Evolutionary conservation across 106 monocot genomes (phyloP), one percentile per base, ranked within the genome.

Genomic region (Posidonia australis): DNA sequence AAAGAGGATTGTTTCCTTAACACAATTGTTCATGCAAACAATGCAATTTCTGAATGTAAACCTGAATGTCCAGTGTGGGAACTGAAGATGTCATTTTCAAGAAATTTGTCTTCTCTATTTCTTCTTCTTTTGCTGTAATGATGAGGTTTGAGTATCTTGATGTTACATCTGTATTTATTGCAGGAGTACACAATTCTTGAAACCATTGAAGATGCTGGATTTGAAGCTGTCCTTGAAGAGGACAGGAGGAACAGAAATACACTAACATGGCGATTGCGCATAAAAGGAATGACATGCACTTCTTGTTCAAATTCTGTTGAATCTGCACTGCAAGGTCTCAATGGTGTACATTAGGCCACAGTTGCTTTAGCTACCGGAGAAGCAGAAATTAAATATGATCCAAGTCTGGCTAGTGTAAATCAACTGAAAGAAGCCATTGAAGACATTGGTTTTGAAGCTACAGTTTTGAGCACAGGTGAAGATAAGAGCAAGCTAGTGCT

Each of bases 241-340:
- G 77, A 79, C 1, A 13, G 76, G 11, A 70, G 72, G 67, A 73
- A 87, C 70, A 71, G 46, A 43, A 70, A 70, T 22, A 59, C 58
- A 52, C 54, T 88, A 28, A 24, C 63, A 61, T 92, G 92, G 46
- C 78, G 88, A 64, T 28, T 92, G 48, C 79, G 58, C 14, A 83
- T 92, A 28, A 85, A 83, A 72, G 92, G 88, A 58, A 92, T 92
- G 92, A 79, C 92, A 41, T 88, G 92, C 60, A 83, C 83, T 54
- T 77, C 85, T 72, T 92, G 92, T 70, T 78, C 88, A 36, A 66
- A 23, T 14, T 73, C 85, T n/a, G 60, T 88, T 49, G 92, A 92
- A 76, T 88, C 80, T 77, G 74, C 77, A 71, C 52, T 92, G 67
- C 67, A 73, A 74, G 72, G 51, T 52, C 70, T 87, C 67, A 60